phyloP scores from a whole-genome alignment of 345 rosid species.

The Gossypium bickii region DNA sequence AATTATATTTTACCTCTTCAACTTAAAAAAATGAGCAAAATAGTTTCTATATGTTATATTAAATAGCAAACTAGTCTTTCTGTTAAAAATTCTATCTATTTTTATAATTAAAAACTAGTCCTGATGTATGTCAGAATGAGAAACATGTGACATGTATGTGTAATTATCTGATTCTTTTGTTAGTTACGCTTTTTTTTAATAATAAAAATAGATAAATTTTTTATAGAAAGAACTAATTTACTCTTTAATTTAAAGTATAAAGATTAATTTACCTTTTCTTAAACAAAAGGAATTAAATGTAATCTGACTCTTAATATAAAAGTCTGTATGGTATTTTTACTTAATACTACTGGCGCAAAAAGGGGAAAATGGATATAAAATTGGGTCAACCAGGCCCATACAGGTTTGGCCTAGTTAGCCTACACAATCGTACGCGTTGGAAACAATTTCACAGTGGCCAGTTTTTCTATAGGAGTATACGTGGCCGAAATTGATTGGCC shows the following conservation, averaged over 20 bases:
- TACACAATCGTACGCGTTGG: not conserved
- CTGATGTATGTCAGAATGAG: too few relatives aligned
- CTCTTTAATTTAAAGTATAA: too few relatives aligned
- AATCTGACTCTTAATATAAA: rapidly evolving
- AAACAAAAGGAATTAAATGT: rapidly evolving
- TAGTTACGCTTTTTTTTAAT: too few relatives aligned
- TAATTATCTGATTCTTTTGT: too few relatives aligned
- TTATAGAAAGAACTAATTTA: too few relatives aligned
- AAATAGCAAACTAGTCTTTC: rapidly evolving
- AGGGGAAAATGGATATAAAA: not conserved
- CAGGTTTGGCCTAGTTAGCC: not conserved
- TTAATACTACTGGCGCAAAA: too few relatives aligned
- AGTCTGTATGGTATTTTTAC: rapidly evolving
- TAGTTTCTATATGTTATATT: too few relatives aligned
- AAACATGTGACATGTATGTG: too few relatives aligned
- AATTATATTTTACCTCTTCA: too few relatives aligned
- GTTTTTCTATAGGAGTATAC: not conserved
- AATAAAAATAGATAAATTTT: too few relatives aligned
- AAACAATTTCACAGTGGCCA: not conserved
- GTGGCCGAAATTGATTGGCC: not conserved
- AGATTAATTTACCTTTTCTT: rapidly evolving
- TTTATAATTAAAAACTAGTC: rapidly evolving
- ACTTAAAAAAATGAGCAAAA: too few relatives aligned
- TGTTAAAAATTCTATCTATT: too few relatives aligned
- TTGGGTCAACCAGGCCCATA: not conserved